Percentiles rank a stretch among this genome's conserved stretches.
Conservation (phyloP, 352 stramenopile species). For the Globisporangium mamillatum region DNA sequence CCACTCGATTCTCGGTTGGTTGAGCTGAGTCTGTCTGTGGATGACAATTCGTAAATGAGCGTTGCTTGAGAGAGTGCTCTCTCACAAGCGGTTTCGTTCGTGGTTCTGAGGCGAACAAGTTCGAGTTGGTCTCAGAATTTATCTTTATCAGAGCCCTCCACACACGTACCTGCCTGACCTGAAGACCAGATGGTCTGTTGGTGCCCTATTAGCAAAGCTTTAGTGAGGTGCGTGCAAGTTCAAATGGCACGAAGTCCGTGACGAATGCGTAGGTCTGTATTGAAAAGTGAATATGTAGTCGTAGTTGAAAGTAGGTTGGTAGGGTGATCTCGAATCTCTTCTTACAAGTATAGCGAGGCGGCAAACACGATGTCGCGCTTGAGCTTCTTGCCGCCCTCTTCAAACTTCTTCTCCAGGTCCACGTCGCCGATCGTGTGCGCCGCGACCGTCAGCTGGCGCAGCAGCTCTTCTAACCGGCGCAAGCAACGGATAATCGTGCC, state of each 20-base stretch:
- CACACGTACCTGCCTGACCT: too few relatives aligned
- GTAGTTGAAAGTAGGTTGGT: background rate
- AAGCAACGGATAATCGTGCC: conserved; percentile 98
- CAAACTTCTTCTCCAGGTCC: conserved; percentile 97
- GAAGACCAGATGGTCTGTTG: too few relatives aligned
- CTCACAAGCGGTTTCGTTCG: too few relatives aligned
- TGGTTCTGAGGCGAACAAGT: too few relatives aligned
- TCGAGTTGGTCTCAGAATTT: too few relatives aligned
- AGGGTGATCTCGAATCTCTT: background rate
- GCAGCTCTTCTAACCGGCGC: conserved; percentile 96
- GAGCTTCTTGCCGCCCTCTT: conserved; percentile 95
- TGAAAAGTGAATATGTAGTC: background rate
- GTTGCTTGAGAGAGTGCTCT: too few relatives aligned
- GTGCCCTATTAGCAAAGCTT: too few relatives aligned
- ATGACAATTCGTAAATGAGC: background rate
- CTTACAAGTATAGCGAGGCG: conserved; percentile 97
- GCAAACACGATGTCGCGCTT: conserved; percentile 99
- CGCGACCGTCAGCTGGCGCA: conserved; percentile 95
- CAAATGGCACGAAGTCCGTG: background rate
- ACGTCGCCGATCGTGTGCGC: conserved; percentile 96
- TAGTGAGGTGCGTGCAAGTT: too few relatives aligned
- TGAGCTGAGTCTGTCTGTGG: too few relatives aligned
- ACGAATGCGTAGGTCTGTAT: background rate
- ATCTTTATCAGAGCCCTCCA: too few relatives aligned
- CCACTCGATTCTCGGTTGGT: too few relatives aligned